Evolutionary conservation across 2,329 filamentous ascomycete genomes (phyloP).

Genomic region (Beauveria australis): DNA sequence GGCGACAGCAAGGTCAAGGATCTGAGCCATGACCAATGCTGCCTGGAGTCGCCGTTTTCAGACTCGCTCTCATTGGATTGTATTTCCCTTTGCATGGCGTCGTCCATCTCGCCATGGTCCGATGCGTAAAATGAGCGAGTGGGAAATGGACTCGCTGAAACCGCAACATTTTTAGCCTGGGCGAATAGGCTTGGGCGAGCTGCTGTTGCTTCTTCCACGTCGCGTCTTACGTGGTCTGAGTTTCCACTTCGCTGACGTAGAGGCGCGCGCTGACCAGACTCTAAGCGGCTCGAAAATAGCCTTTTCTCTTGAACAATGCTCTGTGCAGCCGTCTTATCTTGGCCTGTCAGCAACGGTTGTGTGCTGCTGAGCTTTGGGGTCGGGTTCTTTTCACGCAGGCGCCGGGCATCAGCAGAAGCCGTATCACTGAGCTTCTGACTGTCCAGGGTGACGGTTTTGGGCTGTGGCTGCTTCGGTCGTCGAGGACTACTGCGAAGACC

Average conservation of each 20-base stretch:
- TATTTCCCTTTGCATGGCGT: conserved; percentile 18
- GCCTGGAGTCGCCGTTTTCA: conserved; percentile 7
- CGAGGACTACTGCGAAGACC: conserved; percentile 9
- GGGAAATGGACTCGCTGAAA: conserved; percentile 12
- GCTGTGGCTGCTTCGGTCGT: not conserved
- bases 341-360: not conserved
- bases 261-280: not conserved
- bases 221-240: not conserved
- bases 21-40: conserved; percentile 17
- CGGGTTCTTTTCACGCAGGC: not conserved
- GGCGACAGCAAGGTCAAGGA: conserved; percentile 15
- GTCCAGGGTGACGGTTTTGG: not conserved
- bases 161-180: conserved; percentile 9
- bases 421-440: not conserved
- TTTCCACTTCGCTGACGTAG: conserved; percentile 8
- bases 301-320: not conserved
- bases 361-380: not conserved
- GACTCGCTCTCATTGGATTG: conserved; percentile 9
- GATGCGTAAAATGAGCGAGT: conserved; percentile 6
- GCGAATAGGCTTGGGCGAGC: conserved; percentile 6
- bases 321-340: not conserved
- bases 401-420: not conserved
- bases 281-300: not conserved
- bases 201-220: not conserved
- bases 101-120: conserved; percentile 17